Evolutionary conservation across 2,329 filamentous ascomycete species (phyloP).

Genomic region (Cadophora malorum): DNA sequence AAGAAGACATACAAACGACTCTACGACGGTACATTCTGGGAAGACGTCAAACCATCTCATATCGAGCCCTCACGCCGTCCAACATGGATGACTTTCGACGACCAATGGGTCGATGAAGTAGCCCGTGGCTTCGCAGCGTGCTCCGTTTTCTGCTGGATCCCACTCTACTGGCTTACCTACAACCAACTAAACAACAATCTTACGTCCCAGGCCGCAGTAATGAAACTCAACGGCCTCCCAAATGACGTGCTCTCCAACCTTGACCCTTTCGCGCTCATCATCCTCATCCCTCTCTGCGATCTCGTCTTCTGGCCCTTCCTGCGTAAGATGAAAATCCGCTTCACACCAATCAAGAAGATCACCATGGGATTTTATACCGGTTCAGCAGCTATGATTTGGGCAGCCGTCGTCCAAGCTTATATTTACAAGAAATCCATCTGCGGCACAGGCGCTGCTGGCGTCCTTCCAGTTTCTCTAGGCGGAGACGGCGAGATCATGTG

Average conservation of each 20-base stretch:
- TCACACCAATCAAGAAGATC: constrained; percentile 80
- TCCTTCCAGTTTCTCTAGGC: constrained; percentile 40
- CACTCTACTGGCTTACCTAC: constrained; percentile 51
- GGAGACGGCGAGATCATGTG: constrained; percentile 53
- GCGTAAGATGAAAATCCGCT: constrained; percentile 66
- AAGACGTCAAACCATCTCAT: constrained; percentile 70
- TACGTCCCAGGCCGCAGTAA: constrained; percentile 68
- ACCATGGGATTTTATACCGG: constrained; percentile 72
- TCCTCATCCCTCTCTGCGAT: constrained; percentile 77
- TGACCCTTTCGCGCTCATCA: constrained; percentile 76
- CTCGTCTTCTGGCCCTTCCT: constrained; percentile 72
- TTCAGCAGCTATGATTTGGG: constrained; percentile 64
- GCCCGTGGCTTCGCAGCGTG: constrained; percentile 72
- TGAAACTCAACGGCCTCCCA: constrained; percentile 73
- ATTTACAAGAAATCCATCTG: constrained; percentile 70
- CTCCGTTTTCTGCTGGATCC: constrained; percentile 67
- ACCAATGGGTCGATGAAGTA: constrained; percentile 83
- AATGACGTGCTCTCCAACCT: constrained; percentile 81
- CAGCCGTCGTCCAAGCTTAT: constrained; percentile 63
- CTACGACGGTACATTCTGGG: constrained; percentile 64
- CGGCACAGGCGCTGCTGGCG: constrained; percentile 58
- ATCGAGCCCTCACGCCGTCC: constrained; percentile 63
- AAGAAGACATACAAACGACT: constrained; percentile 62
- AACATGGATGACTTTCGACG: constrained; percentile 81
- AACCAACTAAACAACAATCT: constrained; percentile 63